phyloP scores from a whole-genome alignment of 345 rosid genomes.

The Gossypium bickii region DNA sequence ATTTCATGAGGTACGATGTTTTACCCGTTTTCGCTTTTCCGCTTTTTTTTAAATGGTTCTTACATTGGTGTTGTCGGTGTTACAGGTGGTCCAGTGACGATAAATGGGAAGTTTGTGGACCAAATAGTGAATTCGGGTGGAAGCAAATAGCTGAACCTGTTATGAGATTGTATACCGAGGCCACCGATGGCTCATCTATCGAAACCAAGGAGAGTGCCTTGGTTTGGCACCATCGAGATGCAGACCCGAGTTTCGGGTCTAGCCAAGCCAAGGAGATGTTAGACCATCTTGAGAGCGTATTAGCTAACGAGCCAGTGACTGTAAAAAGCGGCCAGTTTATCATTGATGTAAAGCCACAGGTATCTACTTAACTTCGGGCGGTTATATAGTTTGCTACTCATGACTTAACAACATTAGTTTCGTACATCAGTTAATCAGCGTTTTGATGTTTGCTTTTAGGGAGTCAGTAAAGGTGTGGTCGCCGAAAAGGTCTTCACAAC shows the following conservation, averaged over 20 bases:
- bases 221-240: slow-evolving; percentile 77
- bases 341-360: slow-evolving; percentile 81
- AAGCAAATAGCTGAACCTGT: slow-evolving; percentile 65
- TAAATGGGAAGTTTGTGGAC: slow-evolving; percentile 53
- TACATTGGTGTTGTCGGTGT: slow-evolving; percentile 7
- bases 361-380: slow-evolving; percentile 13
- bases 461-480: slow-evolving; percentile 56
- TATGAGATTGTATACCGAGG: slow-evolving; percentile 63
- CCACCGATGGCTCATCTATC: slow-evolving; percentile 70
- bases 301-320: slow-evolving; percentile 66
- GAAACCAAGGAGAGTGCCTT: slow-evolving; percentile 68
- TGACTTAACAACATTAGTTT: not conserved
- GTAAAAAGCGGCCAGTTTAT: slow-evolving; percentile 70
- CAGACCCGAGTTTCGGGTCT: slow-evolving; percentile 67
- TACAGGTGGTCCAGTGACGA: slow-evolving; percentile 47
- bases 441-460: slow-evolving; percentile 32
- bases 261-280: slow-evolving; percentile 78
- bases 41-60: not conserved
- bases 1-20: slow-evolving; percentile 48
- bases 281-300: slow-evolving; percentile 72
- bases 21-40: not conserved
- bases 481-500: slow-evolving; percentile 53
- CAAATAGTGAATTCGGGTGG: slow-evolving; percentile 58
- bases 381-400: not conserved
- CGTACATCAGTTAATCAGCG: not conserved